phyloP scores from a whole-genome alignment of 2,329 filamentous ascomycete genomes.

The Aspergillus fijiensis region DNA sequence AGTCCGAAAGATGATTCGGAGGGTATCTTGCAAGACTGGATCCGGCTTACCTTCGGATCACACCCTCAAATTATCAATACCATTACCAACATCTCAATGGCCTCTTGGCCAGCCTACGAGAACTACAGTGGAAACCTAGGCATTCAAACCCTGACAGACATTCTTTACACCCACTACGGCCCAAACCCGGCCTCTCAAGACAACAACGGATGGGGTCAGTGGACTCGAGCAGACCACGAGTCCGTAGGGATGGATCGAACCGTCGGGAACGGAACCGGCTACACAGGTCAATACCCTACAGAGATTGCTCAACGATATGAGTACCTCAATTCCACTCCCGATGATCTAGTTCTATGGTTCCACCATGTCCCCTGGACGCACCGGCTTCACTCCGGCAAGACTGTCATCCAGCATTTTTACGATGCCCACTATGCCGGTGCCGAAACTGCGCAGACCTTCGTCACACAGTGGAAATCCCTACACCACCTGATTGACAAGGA shows the following conservation, averaged over 20 bases:
- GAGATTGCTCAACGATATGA: constrained; percentile 62
- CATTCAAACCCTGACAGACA: constrained; percentile 68
- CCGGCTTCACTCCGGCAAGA: constrained; percentile 60
- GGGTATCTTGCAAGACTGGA: constrained; percentile 63
- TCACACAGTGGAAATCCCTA: constrained; percentile 54
- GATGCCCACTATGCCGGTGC: constrained; percentile 62
- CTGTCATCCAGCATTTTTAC: constrained; percentile 68
- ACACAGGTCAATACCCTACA: constrained; percentile 64
- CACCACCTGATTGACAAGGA: constrained; percentile 58
- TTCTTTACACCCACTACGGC: constrained; percentile 65
- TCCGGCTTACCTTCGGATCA: constrained; percentile 63
- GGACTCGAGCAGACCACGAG: constrained; percentile 63
- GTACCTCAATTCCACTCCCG: constrained; percentile 61
- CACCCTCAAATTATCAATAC: constrained; percentile 57
- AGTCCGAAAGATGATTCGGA: constrained; percentile 53
- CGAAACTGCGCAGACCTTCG: constrained; percentile 60
- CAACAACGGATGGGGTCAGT: constrained; percentile 68
- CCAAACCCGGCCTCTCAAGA: constrained; percentile 67
- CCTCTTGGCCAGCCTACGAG: constrained; percentile 70
- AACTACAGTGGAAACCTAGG: constrained; percentile 70
- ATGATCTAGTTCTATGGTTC: constrained; percentile 70
- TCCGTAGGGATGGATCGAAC: constrained; percentile 72
- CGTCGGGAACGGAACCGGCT: constrained; percentile 65
- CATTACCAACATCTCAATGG: constrained; percentile 64
- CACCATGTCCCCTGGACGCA: constrained; percentile 71